Conservation (phyloP, 1,139 yeast species). For the Trichomonascaceae sp. region DNA sequence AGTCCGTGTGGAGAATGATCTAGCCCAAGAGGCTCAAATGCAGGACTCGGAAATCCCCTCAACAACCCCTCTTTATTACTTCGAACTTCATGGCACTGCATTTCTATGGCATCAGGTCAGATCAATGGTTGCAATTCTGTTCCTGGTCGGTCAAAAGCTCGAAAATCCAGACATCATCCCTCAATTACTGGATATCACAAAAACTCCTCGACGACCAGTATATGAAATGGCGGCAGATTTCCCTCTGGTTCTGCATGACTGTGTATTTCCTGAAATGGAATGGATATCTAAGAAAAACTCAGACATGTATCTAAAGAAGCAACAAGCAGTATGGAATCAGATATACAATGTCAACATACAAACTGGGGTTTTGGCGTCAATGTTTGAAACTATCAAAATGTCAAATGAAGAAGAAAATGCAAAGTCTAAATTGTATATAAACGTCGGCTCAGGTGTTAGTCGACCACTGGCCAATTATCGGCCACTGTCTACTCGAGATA, state of each 20-base stretch:
- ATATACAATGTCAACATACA: slow-evolving; percentile 24
- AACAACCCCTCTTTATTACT: slow-evolving; percentile 41
- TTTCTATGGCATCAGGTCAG: slow-evolving; percentile 98
- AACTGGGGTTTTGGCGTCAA: slow-evolving; percentile 19
- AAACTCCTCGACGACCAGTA: slow-evolving; percentile 63
- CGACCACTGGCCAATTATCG: slow-evolving; percentile 47
- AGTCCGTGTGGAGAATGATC: slow-evolving; percentile 14
- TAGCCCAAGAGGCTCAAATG: too few species aligned
- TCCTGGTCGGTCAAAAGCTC: slow-evolving; percentile 70
- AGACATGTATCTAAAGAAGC: slow-evolving; percentile 8
- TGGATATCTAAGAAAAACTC: slow-evolving; percentile 41
- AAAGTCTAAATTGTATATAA: slow-evolving; percentile 17
- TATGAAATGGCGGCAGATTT: slow-evolving; percentile 89
- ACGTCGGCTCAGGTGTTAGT: slow-evolving; percentile 27
- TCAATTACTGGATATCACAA: slow-evolving; percentile 53
- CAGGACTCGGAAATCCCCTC: slow-evolving; percentile 10
- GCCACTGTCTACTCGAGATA: slow-evolving; percentile 52
- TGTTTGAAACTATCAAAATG: slow-evolving; percentile 2
- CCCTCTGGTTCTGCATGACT: slow-evolving; percentile 85
- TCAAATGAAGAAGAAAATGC: slow-evolving; percentile 10
- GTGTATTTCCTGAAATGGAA: slow-evolving; percentile 62
- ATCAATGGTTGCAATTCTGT: slow-evolving; percentile 82
- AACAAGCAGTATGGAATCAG: slow-evolving; percentile 7
- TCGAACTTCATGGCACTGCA: slow-evolving; percentile 82
- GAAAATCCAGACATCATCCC: slow-evolving; percentile 57